These are phyloP conservation scores for Saturnispora besseyi DNA, from an alignment of 805 yeast genomes.

Conservation along the genomic window DNA sequence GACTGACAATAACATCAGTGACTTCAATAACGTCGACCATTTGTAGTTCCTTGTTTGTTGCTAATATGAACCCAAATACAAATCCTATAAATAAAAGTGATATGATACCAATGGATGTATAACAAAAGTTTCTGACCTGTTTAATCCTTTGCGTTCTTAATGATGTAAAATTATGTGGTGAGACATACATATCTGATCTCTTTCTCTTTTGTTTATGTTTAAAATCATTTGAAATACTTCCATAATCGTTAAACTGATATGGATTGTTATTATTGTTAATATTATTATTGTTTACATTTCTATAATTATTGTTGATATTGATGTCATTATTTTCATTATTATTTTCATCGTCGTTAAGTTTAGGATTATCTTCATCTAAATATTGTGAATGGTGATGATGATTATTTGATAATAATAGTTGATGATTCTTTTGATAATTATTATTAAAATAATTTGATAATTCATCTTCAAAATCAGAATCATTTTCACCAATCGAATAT, in stretches of 20 bases:
- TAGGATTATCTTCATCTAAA: neutral
- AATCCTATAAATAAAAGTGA: slow-evolving; percentile 64
- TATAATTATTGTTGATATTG: neutral
- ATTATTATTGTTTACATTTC: neutral
- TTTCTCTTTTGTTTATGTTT: slow-evolving; percentile 13
- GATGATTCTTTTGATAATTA: neutral
- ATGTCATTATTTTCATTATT: neutral
- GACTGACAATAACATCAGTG: slow-evolving; percentile 65
- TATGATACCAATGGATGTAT: slow-evolving; percentile 37
- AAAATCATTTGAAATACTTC: slow-evolving; percentile 9
- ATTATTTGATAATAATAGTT: neutral
- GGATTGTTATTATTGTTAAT: slow-evolving; percentile 1
- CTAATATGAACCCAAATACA: slow-evolving; percentile 72
- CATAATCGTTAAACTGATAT: slow-evolving; percentile 11
- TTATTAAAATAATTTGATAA: slow-evolving; percentile 10
- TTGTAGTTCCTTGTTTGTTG: slow-evolving; percentile 76
- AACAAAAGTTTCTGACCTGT: slow-evolving; percentile 29
- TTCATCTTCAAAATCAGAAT: slow-evolving; percentile 24
- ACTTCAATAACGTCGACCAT: slow-evolving; percentile 53
- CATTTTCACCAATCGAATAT: slow-evolving; percentile 14
- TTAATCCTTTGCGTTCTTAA: slow-evolving; percentile 23
- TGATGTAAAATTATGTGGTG: slow-evolving; percentile 32
- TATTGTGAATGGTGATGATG: neutral
- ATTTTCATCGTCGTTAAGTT: neutral
- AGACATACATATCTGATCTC: slow-evolving; percentile 23